Evolutionary conservation across 169 alveolate species (phyloP).

Genomic region (Cryptosporidium sp.): DNA sequence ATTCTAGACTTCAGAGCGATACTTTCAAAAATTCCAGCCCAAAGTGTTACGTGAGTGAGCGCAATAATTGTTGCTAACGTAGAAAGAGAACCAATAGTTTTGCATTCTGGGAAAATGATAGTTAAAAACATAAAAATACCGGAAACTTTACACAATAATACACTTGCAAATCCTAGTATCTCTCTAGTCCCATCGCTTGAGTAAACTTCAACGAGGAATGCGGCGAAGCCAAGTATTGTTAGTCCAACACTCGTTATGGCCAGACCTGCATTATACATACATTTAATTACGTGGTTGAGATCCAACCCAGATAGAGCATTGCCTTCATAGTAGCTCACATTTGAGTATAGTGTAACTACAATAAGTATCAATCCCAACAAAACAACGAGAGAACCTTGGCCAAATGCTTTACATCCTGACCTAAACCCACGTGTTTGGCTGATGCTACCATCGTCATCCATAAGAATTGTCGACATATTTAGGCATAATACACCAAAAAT

Average conservation of each 20-base stretch:
- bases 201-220: constrained; percentile 90
- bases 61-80: constrained; percentile 85
- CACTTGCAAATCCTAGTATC: constrained; percentile 92
- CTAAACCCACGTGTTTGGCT: constrained; percentile 66
- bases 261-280: constrained; percentile 78
- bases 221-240: constrained; percentile 86
- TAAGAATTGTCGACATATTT: constrained; percentile 48
- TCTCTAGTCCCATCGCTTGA: constrained; percentile 93
- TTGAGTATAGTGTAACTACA: constrained; percentile 42
- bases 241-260: constrained; percentile 86
- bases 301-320: constrained; percentile 50
- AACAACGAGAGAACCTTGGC: constrained; percentile 46
- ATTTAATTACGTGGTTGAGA: constrained; percentile 36
- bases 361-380: constrained; percentile 48
- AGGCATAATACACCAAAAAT: constrained; percentile 50
- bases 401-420: constrained; percentile 58
- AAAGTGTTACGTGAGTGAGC: constrained; percentile 81
- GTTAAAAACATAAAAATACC: constrained; percentile 77
- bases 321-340: constrained; percentile 56
- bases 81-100: constrained; percentile 83
- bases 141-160: constrained; percentile 83
- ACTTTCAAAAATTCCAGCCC: constrained; percentile 91
- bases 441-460: constrained; percentile 70
- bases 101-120: constrained; percentile 80
- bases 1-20: constrained; percentile 89